Evolutionary conservation across 1,284 basidiomycete genomes (phyloP).

Genomic region (Boletus hoseneyae): DNA sequence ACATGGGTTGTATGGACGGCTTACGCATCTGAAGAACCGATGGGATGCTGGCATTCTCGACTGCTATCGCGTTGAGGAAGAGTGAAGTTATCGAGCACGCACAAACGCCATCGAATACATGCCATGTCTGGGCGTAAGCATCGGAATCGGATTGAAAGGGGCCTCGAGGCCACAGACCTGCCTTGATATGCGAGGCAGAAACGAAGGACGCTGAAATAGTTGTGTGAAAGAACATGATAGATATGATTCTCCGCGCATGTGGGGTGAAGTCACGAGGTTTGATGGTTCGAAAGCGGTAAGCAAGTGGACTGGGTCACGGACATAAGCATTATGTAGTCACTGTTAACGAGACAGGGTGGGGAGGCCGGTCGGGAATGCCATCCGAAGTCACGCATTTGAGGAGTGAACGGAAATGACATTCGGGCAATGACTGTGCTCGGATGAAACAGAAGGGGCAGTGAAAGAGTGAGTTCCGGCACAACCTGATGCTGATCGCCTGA

Average conservation of each 20-base stretch:
- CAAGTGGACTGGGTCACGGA: constrained; percentile 7
- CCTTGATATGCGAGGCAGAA: constrained; percentile 29
- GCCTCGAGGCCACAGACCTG: constrained; percentile 17
- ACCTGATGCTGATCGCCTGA: neutral
- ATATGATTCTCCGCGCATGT: constrained; percentile 29
- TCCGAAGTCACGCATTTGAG: constrained; percentile 8
- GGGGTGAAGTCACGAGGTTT: constrained; percentile 26
- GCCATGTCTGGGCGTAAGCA: constrained; percentile 20
- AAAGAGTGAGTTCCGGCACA: constrained; percentile 1
- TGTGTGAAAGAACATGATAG: constrained; percentile 17
- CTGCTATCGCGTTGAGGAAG: neutral
- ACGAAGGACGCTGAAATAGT: constrained; percentile 18
- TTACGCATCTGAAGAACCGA: neutral
- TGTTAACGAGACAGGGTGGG: neutral
- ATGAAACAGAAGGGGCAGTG: neutral
- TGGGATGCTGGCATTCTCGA: neutral
- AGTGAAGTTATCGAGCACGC: constrained; percentile 17
- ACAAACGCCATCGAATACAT: constrained; percentile 19
- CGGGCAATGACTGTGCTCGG: neutral
- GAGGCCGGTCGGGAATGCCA: constrained; percentile 1
- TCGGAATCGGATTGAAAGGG: constrained; percentile 13
- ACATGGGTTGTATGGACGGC: neutral
- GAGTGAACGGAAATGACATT: constrained; percentile 19
- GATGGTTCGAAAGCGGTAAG: constrained; percentile 18
- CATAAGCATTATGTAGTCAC: constrained; percentile 13